Evolutionary conservation across 2,329 filamentous ascomycete species (phyloP).

Genomic region (Monosporascus cannonballus): DNA sequence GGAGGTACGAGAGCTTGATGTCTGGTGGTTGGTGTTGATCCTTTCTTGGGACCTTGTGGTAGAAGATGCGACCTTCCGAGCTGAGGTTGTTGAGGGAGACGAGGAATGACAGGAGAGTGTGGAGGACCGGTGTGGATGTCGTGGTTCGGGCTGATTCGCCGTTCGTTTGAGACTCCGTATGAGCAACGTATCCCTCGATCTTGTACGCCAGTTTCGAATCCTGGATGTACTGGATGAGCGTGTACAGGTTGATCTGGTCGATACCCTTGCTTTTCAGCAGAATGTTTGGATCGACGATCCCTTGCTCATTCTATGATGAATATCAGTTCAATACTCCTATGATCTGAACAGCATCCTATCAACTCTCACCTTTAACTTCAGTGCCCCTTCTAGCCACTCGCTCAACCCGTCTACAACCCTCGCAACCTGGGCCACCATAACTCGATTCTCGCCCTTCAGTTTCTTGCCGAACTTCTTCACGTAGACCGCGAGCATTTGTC

Average conservation of each 20-base stretch:
- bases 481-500: constrained; percentile 73
- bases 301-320: constrained; percentile 44
- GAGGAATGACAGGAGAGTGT: constrained; percentile 58
- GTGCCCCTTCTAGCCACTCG: constrained; percentile 56
- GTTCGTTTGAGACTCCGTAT: constrained; percentile 44
- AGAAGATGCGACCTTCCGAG: constrained; percentile 61
- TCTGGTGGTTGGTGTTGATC: constrained; percentile 22
- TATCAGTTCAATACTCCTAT: constrained; percentile 18
- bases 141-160: constrained; percentile 14
- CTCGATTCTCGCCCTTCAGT: constrained; percentile 83
- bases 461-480: constrained; percentile 82
- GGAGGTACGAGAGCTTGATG: constrained; percentile 71
- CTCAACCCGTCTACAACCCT: constrained; percentile 75
- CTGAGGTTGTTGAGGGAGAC: constrained; percentile 81
- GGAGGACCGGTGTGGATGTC: constrained; percentile 48
- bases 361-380: constrained; percentile 38
- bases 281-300: constrained; percentile 62
- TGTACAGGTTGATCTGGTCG: constrained; percentile 92
- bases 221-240: constrained; percentile 79
- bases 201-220: constrained; percentile 92
- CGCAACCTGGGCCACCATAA: constrained; percentile 84
- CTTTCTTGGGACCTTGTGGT: constrained; percentile 38
- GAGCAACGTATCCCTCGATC: constrained; percentile 78
- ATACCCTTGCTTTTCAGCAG: constrained; percentile 79
- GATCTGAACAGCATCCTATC: not conserved